These are phyloP conservation scores for Talaromyces borbonicus DNA, from an alignment of 495 filamentous ascomycete species.

Conservation along the genomic window DNA sequence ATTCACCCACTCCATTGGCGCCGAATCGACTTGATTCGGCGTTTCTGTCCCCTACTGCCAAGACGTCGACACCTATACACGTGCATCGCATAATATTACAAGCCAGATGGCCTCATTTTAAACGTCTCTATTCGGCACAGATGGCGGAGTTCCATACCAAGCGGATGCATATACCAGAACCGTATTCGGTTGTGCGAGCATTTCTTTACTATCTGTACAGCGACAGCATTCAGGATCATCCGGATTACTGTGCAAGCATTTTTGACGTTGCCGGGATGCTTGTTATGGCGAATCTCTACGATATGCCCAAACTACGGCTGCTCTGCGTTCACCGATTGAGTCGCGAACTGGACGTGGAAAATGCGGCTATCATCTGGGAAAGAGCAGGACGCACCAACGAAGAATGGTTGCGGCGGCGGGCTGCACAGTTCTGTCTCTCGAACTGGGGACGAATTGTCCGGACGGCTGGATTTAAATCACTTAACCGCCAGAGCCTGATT, in stretches of 20 bases:
- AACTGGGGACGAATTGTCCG: slow-evolving; percentile 95
- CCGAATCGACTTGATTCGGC: slow-evolving; percentile 37
- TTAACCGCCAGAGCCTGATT: slow-evolving; percentile 67
- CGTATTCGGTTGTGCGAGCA: slow-evolving; percentile 85
- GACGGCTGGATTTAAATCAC: slow-evolving; percentile 71
- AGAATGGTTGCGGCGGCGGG: slow-evolving; percentile 82
- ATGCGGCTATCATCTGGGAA: slow-evolving; percentile 94
- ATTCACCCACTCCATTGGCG: slow-evolving; percentile 21
- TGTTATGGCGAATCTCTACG: slow-evolving; percentile 95
- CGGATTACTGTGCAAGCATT: slow-evolving; percentile 57
- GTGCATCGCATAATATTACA: slow-evolving; percentile 86
- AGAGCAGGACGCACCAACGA: slow-evolving; percentile 81
- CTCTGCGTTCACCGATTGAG: slow-evolving; percentile 81
- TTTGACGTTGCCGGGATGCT: slow-evolving; percentile 89
- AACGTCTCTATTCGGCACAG: slow-evolving; percentile 76
- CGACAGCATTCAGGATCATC: slow-evolving; percentile 67
- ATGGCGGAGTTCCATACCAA: slow-evolving; percentile 97
- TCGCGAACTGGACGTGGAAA: slow-evolving; percentile 84
- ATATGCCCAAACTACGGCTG: slow-evolving; percentile 83
- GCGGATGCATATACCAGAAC: slow-evolving; percentile 95
- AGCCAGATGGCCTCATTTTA: slow-evolving; percentile 94
- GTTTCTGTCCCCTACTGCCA: slow-evolving; percentile 51
- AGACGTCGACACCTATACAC: slow-evolving; percentile 78
- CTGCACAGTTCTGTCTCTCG: slow-evolving; percentile 76
- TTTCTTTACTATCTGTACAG: slow-evolving; percentile 97